Evolutionary conservation across 805 yeast species (phyloP).

Genomic region (Helenozyma rhizophorensis): DNA sequence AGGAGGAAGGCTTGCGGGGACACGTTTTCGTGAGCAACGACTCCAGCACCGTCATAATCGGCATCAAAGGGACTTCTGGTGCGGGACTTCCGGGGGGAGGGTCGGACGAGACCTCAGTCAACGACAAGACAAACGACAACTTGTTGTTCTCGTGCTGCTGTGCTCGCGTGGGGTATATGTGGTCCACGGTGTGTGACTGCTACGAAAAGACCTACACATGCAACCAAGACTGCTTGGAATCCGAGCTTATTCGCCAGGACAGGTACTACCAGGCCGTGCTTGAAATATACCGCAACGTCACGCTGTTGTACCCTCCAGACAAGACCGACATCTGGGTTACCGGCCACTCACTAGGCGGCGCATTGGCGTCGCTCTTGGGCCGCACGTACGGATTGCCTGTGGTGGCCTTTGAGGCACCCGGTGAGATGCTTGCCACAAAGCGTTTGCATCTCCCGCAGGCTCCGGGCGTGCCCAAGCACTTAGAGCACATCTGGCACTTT

Average conservation of each 20-base stretch:
- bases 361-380: slow-evolving; percentile 74
- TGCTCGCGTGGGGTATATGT: slow-evolving; percentile 83
- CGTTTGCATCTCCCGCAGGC: slow-evolving; percentile 89
- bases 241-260: slow-evolving; percentile 67
- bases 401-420: slow-evolving; percentile 91
- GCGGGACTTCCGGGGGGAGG: slow-evolving; percentile 53
- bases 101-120: slow-evolving; percentile 63
- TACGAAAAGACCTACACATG: slow-evolving; percentile 80
- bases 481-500: slow-evolving; percentile 88
- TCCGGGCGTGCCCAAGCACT: slow-evolving; percentile 75
- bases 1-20: slow-evolving; percentile 79
- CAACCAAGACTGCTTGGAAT: slow-evolving; percentile 80
- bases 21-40: slow-evolving; percentile 72
- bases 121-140: slow-evolving; percentile 85
- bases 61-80: slow-evolving; percentile 91
- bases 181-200: slow-evolving; percentile 96
- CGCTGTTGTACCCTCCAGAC: slow-evolving; percentile 55
- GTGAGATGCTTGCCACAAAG: slow-evolving; percentile 77
- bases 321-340: slow-evolving; percentile 78
- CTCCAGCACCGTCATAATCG: slow-evolving; percentile 61
- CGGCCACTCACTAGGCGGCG: slow-evolving; percentile 95
- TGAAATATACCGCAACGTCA: slow-evolving; percentile 72
- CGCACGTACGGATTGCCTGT: slow-evolving; percentile 88
- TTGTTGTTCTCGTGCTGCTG: slow-evolving; percentile 92
- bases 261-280: slow-evolving; percentile 77